Conservation (phyloP, 805 yeast genomes). For the Saccharomycopsis malanga region DNA sequence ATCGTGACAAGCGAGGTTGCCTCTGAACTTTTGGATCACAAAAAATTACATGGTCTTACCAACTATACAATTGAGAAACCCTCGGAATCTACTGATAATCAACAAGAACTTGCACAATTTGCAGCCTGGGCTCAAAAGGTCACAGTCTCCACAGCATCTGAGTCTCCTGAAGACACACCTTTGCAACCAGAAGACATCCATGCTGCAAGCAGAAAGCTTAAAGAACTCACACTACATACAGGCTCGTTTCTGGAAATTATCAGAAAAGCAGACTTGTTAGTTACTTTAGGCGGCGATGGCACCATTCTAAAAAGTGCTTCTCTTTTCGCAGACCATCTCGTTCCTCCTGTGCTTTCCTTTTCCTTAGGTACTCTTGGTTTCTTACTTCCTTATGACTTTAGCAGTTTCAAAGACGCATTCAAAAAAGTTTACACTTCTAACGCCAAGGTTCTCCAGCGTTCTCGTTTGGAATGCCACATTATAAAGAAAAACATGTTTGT, state of each 20-base stretch:
- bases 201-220: not conserved
- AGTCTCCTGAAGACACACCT: no score
- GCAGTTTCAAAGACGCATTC: constrained; percentile 53
- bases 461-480: constrained; percentile 72
- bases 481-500: constrained; percentile 28
- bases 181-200: not conserved
- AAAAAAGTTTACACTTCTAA: constrained; percentile 57
- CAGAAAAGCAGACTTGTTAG: constrained; percentile 66
- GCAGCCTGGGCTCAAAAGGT: no score
- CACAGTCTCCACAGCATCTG: no score
- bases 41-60: not conserved
- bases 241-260: constrained; percentile 54
- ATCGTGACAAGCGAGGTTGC: constrained; percentile 72
- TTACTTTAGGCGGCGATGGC: constrained; percentile 95
- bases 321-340: constrained; percentile 57
- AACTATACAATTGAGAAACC: constrained; percentile 12
- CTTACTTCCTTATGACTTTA: constrained; percentile 77
- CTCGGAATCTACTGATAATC: constrained; percentile 11
- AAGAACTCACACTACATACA: constrained; percentile 30
- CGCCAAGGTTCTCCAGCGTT: constrained; percentile 67
- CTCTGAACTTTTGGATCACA: constrained; percentile 45
- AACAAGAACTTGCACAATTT: no score
- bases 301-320: constrained; percentile 82
- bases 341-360: constrained; percentile 85
- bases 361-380: constrained; percentile 91